Evolutionary conservation across 2,329 filamentous ascomycete species (phyloP).

Genomic region (Diaporthe vexans): DNA sequence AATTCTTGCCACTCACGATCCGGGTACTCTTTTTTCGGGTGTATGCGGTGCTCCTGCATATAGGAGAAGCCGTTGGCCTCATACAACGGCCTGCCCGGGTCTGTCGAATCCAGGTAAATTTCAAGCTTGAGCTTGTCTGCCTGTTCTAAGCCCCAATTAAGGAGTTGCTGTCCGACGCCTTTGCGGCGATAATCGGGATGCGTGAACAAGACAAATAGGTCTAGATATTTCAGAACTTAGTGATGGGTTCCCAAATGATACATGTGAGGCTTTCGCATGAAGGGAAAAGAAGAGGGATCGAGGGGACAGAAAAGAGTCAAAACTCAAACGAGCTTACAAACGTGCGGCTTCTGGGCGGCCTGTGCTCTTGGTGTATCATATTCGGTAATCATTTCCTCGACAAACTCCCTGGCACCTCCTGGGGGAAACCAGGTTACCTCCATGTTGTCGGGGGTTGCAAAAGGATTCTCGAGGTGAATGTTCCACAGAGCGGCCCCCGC

Average conservation of each 20-base stretch:
- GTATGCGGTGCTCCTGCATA: conserved; percentile 45
- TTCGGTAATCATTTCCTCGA: conserved; percentile 42
- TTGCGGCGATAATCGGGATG: conserved; percentile 45
- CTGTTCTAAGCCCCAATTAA: conserved; percentile 46
- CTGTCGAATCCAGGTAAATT: conserved; percentile 46
- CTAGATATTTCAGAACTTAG: conserved; percentile 28
- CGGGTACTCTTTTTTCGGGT: conserved; percentile 43
- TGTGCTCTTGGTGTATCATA: conserved; percentile 10
- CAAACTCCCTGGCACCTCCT: conserved; percentile 44
- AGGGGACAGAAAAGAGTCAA: not conserved
- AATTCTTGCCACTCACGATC: conserved; percentile 47
- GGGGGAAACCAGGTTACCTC: conserved; percentile 52
- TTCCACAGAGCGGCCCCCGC: conserved; percentile 50
- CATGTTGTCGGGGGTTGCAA: conserved; percentile 39
- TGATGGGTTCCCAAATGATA: too few species aligned
- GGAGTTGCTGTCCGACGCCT: conserved; percentile 45
- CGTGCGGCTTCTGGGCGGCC: conserved; percentile 23
- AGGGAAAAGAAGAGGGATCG: not conserved
- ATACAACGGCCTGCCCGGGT: conserved; percentile 43
- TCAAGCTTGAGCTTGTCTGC: conserved; percentile 45
- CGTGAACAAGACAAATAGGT: conserved; percentile 47
- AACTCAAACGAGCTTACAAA: conserved; percentile 11
- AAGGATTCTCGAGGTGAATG: conserved; percentile 48
- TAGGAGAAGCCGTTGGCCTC: conserved; percentile 44
- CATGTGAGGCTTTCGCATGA: too few species aligned